Evolutionary conservation across 2,329 filamentous ascomycete genomes (phyloP).

Genomic region (Ceratocystis huliohia): DNA sequence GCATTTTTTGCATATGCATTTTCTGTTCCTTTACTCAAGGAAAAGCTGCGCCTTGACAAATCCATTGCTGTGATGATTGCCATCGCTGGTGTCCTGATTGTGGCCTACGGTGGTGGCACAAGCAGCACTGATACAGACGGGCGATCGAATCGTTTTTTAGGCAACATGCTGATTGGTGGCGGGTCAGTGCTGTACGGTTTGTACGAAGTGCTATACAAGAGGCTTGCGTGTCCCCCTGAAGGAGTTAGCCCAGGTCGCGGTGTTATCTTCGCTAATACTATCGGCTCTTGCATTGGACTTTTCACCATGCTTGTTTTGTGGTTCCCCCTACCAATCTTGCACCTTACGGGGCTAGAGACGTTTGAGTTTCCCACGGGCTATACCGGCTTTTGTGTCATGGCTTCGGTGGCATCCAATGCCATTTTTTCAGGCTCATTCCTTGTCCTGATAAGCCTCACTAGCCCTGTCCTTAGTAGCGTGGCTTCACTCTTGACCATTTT

Average conservation of each 20-base stretch:
- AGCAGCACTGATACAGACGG: constrained; percentile 28
- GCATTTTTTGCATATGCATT: constrained; percentile 98
- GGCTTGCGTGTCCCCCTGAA: constrained; percentile 81
- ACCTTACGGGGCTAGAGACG: constrained; percentile 62
- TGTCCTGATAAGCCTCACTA: constrained; percentile 83
- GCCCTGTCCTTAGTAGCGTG: constrained; percentile 81
- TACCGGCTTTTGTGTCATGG: constrained; percentile 64
- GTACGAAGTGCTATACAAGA: constrained; percentile 96
- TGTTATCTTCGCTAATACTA: constrained; percentile 89
- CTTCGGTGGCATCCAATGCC: constrained; percentile 77
- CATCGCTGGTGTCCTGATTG: constrained; percentile 80
- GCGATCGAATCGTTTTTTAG: constrained; percentile 55
- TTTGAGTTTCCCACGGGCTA: constrained; percentile 72
- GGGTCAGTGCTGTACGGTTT: constrained; percentile 90
- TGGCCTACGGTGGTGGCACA: constrained; percentile 71
- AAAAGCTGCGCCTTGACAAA: constrained; percentile 75
- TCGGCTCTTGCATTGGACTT: constrained; percentile 71
- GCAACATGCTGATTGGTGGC: constrained; percentile 82
- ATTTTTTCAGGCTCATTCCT: constrained; percentile 88
- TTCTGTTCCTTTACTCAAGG: constrained; percentile 75
- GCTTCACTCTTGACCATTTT: constrained; percentile 93
- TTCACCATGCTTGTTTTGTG: constrained; percentile 84
- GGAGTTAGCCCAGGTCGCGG: constrained; percentile 74
- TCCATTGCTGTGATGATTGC: constrained; percentile 75
- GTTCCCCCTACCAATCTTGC: constrained; percentile 78